Conservation (phyloP, 1,139 yeast genomes). For the Saccharomycopsis crataegensis region DNA sequence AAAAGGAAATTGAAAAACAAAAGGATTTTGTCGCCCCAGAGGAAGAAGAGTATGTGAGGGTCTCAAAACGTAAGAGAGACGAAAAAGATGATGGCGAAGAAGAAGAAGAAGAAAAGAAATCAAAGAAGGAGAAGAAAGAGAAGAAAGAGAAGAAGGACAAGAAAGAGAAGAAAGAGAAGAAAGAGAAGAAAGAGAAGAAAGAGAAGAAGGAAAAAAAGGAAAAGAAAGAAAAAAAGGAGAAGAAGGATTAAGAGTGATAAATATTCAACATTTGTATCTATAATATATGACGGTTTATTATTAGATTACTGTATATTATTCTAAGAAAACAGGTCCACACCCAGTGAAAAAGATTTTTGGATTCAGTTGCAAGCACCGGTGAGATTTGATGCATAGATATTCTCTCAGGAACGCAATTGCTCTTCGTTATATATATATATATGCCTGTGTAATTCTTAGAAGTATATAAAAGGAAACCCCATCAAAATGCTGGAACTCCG, state of each 20-base stretch:
- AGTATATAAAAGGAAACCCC: too few relatives aligned
- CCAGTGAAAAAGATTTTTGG: too few relatives aligned
- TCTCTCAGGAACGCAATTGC: too few relatives aligned
- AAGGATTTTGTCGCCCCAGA: conserved; percentile 83
- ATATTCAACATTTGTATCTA: neutral
- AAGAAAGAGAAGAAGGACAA: conserved; percentile 21
- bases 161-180: conserved; percentile 1
- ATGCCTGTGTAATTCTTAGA: too few relatives aligned
- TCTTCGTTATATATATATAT: too few relatives aligned
- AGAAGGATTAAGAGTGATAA: neutral
- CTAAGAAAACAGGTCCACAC: too few relatives aligned
- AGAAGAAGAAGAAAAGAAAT: conserved; percentile 20
- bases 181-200: conserved; percentile 11
- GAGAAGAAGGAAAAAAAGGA: conserved; percentile 5
- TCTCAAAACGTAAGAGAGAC: conserved; percentile 28
- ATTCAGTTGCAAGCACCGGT: too few relatives aligned
- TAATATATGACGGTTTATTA: neutral
- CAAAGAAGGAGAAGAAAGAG: conserved; percentile 21
- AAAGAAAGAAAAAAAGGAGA: neutral
- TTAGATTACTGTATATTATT: neutral
- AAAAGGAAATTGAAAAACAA: conserved; percentile 61
- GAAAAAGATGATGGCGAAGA: conserved; percentile 23
- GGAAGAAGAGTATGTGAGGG: conserved; percentile 36
- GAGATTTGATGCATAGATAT: too few relatives aligned
- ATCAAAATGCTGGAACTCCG: too few relatives aligned